A percentile compares a stretch with the other conserved stretches of the same genome.
Conservation (phyloP, 345 rosid species). For the Gossypium mustelinum region DNA sequence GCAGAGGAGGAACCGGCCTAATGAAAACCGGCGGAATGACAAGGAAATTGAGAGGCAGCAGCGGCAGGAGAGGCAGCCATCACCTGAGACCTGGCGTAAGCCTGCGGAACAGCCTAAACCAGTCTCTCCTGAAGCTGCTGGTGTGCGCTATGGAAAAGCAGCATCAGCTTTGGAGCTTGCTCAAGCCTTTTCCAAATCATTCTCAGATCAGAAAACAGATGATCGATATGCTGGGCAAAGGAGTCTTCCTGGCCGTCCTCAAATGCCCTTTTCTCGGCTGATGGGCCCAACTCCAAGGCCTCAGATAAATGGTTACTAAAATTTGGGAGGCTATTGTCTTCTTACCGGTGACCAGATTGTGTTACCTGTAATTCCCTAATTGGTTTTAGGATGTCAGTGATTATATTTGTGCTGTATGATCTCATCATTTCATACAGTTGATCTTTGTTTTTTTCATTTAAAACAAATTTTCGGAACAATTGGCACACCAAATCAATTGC, state of each 20-base stretch:
- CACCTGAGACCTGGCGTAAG: constrained; percentile 86
- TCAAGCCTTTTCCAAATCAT: constrained; percentile 62
- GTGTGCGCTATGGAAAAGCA: constrained; percentile 54
- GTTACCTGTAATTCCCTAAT: not conserved
- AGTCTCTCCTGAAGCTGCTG: constrained; percentile 42
- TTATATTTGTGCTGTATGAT: not conserved
- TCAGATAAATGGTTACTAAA: constrained; percentile 66
- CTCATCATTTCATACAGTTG: not conserved
- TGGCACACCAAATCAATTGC: constrained; percentile 15
- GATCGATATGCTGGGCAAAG: constrained; percentile 31
- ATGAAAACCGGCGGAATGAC: constrained; percentile 43
- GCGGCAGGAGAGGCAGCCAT: constrained; percentile 54
- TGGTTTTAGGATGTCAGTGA: not conserved
- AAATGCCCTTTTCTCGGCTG: constrained; percentile 67
- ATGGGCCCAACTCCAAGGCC: constrained; percentile 45
- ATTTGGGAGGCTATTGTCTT: not conserved
- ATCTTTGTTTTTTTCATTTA: not conserved
- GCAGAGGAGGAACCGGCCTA: constrained; percentile 60
- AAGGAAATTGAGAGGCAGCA: constrained; percentile 40
- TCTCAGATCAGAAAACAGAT: constrained; percentile 45
- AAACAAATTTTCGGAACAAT: constrained; percentile 6
- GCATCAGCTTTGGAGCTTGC: constrained; percentile 79
- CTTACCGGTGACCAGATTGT: not conserved
- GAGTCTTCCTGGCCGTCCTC: constrained; percentile 37
- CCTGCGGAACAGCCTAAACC: constrained; percentile 53